Conservation (phyloP, 2,329 filamentous ascomycete species). For the Venturia carpophila region DNA sequence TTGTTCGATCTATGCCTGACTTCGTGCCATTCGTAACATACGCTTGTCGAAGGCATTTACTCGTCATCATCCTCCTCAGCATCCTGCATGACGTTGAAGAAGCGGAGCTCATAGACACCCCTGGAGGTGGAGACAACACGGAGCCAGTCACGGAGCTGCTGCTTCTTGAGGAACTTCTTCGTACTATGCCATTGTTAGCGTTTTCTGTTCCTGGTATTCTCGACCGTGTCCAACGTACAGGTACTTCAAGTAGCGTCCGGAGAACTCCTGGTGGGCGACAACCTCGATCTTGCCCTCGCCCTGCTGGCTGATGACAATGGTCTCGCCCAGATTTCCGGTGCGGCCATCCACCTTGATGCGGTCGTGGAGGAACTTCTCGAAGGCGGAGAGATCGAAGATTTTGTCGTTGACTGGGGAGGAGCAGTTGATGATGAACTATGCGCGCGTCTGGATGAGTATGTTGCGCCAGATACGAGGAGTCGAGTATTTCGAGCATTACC, state of each 20-base stretch:
- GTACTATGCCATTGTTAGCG: slow-evolving; percentile 52
- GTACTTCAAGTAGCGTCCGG: slow-evolving; percentile 99
- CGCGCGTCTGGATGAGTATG: slow-evolving; percentile 17
- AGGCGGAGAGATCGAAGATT: slow-evolving; percentile 98
- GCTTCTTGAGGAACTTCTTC: slow-evolving; percentile 99
- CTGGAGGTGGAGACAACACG: slow-evolving; percentile 96
- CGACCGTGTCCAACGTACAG: slow-evolving; percentile 54
- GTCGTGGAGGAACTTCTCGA: slow-evolving; percentile 99
- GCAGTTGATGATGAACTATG: slow-evolving; percentile 97
- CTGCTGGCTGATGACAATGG: slow-evolving; percentile 79
- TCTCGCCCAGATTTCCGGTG: slow-evolving; percentile 95
- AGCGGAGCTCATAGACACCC: slow-evolving; percentile 99
- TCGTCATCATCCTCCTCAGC: slow-evolving; percentile 97
- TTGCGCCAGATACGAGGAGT: slow-evolving; percentile 17
- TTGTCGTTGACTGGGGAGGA: slow-evolving; percentile 97
- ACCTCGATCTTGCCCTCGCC: slow-evolving; percentile 98
- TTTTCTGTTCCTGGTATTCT: not conserved
- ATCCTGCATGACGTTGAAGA: slow-evolving; percentile 99
- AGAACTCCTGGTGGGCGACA: slow-evolving; percentile 94
- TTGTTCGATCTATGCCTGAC: not conserved
- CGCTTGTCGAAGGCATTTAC: slow-evolving; percentile 50
- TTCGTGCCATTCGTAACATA: not conserved
- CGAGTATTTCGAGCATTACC: slow-evolving; percentile 42
- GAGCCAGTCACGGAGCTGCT: slow-evolving; percentile 99
- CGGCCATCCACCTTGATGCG: slow-evolving; percentile 99